Evolutionary conservation across 805 yeast genomes (phyloP).

Genomic region (Pichia pseudocactophila): DNA sequence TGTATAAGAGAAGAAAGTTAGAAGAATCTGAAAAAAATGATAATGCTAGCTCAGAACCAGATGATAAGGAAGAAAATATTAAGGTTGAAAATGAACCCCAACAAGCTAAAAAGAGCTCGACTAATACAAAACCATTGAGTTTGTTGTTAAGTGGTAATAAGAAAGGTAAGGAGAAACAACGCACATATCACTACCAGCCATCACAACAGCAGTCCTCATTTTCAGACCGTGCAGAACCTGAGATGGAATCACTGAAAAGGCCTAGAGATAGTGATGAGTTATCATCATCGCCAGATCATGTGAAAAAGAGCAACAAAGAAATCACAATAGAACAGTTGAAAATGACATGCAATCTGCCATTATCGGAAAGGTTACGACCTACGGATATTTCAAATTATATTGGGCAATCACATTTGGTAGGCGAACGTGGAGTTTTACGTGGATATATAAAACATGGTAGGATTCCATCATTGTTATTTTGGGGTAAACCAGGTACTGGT

Average conservation of each 20-base stretch:
- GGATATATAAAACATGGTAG: conserved; percentile 56
- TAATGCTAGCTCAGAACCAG: not conserved
- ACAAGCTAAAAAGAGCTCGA: not conserved
- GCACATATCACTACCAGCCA: conserved; percentile 10
- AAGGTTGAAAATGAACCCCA: not conserved
- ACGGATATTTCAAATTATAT: conserved; percentile 54
- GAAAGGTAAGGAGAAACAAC: conserved; percentile 7
- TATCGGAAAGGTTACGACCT: conserved; percentile 85
- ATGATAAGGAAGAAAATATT: not conserved
- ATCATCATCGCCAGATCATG: not conserved
- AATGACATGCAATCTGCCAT: conserved; percentile 33
- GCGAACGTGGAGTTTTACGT: conserved; percentile 52
- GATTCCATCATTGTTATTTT: conserved; percentile 77
- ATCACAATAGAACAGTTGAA: conserved; percentile 8
- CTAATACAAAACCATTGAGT: conserved; percentile 1
- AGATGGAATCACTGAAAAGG: not conserved
- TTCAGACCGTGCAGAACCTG: not conserved
- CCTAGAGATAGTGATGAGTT: not conserved
- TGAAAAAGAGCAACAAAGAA: not conserved
- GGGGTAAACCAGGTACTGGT: conserved; percentile 97
- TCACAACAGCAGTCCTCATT: not conserved
- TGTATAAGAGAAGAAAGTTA: not conserved
- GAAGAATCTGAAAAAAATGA: not conserved
- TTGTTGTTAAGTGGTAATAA: conserved; percentile 6
- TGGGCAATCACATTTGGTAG: conserved; percentile 79